Conservation (phyloP, 2,329 filamentous ascomycete genomes). For the Setomelanomma holmii region DNA sequence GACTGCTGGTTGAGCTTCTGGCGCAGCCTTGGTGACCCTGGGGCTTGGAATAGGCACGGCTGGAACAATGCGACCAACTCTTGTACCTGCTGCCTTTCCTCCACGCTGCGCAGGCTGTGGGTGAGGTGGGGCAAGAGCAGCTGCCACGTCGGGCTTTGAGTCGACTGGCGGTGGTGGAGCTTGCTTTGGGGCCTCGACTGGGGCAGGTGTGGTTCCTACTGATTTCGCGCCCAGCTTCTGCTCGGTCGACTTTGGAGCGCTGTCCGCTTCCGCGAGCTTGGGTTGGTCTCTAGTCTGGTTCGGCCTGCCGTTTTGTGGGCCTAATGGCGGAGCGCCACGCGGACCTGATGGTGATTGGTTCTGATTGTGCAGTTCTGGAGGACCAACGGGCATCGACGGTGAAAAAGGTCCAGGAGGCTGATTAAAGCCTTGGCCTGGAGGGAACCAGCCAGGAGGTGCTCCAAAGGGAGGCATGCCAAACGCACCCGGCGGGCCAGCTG, state of each 20-base stretch:
- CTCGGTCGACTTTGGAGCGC: conserved; percentile 59
- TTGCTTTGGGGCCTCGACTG: conserved; percentile 54
- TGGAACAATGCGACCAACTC: conserved; percentile 64
- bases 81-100: conserved; percentile 50
- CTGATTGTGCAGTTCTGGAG: conserved; percentile 56
- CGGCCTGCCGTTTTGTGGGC: conserved; percentile 36
- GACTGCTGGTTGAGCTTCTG: conserved; percentile 43
- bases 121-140: conserved; percentile 61
- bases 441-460: conserved; percentile 76
- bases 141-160: conserved; percentile 70
- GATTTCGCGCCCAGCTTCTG: conserved; percentile 60
- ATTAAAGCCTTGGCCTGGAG: conserved; percentile 77
- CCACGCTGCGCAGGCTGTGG: conserved; percentile 44
- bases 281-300: conserved; percentile 38
- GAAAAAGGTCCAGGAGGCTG: conserved; percentile 70
- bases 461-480: conserved; percentile 77
- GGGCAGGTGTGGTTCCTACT: conserved; percentile 33
- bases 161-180: conserved; percentile 71
- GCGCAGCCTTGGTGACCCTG: conserved; percentile 39
- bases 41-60: conserved; percentile 68
- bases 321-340: conserved; percentile 41
- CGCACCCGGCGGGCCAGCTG: conserved; percentile 59
- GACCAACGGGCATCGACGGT: conserved; percentile 66
- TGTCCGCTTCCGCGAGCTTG: conserved; percentile 54
- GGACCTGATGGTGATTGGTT: conserved; percentile 50